Percentiles rank a stretch among this genome's conserved stretches.
Evolutionary conservation across 805 yeast species (phyloP).

Genomic region (Zygoascus tannicola): DNA sequence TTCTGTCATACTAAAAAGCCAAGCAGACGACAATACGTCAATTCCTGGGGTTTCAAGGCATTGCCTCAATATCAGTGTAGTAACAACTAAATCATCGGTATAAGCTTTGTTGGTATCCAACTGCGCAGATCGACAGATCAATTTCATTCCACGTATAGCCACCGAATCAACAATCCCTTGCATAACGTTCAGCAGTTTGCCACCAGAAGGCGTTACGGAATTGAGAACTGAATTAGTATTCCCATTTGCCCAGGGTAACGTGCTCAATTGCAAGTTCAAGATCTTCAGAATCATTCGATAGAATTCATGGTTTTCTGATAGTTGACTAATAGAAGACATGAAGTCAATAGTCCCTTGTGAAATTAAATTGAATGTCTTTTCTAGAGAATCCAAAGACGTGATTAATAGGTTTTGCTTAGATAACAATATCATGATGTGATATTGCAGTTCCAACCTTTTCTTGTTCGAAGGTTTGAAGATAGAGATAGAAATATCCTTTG

Average conservation of each 20-base stretch:
- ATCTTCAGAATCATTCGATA: conserved; percentile 24
- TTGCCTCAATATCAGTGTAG: conserved; percentile 55
- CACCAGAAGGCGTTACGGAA: conserved; percentile 4
- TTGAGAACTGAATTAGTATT: not conserved
- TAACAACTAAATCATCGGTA: conserved; percentile 54
- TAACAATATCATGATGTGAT: conserved; percentile 23
- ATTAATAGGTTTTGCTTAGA: not conserved
- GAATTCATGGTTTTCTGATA: conserved; percentile 19
- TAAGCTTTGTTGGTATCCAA: conserved; percentile 42
- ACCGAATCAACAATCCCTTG: conserved; percentile 49
- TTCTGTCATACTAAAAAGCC: conserved; percentile 45
- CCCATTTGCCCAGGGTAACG: conserved; percentile 1
- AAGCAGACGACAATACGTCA: conserved; percentile 25
- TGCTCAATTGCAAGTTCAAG: conserved; percentile 15
- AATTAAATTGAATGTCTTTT: conserved; percentile 17
- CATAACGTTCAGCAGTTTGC: conserved; percentile 11
- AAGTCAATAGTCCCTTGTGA: conserved; percentile 28
- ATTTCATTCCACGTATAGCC: conserved; percentile 56
- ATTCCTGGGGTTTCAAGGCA: conserved; percentile 33
- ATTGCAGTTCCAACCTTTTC: conserved; percentile 58
- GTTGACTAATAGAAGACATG: conserved; percentile 27
- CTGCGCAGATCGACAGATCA: conserved; percentile 49
- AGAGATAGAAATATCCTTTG: conserved; percentile 43
- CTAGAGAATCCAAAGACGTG: not conserved
- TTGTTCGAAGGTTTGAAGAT: conserved; percentile 43